Evolutionary conservation across 257 asterid genomes (phyloP).

Genomic region (Nicotiana attenuata): DNA sequence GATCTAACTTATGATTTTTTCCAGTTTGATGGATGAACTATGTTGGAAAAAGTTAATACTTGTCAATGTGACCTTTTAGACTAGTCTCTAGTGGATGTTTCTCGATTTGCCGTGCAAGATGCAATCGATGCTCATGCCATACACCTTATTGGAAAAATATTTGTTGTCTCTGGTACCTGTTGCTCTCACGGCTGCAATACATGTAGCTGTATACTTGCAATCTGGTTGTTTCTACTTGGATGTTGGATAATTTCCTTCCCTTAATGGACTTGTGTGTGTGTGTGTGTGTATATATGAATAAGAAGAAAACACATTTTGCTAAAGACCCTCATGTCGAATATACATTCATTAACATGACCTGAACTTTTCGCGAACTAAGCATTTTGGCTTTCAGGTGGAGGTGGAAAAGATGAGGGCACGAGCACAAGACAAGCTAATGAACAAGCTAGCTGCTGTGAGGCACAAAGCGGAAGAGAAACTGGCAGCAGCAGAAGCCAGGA

Average conservation of each 20-base stretch:
- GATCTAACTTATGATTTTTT: background rate
- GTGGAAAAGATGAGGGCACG: slow-evolving; percentile 30
- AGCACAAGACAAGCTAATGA: slow-evolving; percentile 33
- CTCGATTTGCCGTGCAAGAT: background rate
- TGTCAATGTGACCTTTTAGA: background rate
- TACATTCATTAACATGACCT: background rate
- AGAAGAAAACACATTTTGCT: background rate
- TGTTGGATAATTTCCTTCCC: background rate
- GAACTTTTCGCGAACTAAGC: background rate
- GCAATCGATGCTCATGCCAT: background rate
- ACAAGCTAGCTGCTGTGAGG: slow-evolving; percentile 29
- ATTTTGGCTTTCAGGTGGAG: slow-evolving; percentile 23
- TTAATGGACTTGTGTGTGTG: background rate
- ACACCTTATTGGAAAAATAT: background rate
- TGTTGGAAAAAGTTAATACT: background rate
- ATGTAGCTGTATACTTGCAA: background rate
- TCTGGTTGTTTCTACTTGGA: background rate
- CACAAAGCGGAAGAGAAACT: slow-evolving; percentile 30
- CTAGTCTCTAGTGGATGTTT: background rate
- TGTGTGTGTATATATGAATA: background rate
- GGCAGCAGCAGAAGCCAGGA: slow-evolving; percentile 24
- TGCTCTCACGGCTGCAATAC: background rate
- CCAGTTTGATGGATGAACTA: background rate
- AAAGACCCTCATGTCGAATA: background rate
- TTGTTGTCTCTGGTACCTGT: background rate